phyloP scores from a whole-genome alignment of 768 basidiomycete genomes.

The Calocybe gangraenosa region DNA sequence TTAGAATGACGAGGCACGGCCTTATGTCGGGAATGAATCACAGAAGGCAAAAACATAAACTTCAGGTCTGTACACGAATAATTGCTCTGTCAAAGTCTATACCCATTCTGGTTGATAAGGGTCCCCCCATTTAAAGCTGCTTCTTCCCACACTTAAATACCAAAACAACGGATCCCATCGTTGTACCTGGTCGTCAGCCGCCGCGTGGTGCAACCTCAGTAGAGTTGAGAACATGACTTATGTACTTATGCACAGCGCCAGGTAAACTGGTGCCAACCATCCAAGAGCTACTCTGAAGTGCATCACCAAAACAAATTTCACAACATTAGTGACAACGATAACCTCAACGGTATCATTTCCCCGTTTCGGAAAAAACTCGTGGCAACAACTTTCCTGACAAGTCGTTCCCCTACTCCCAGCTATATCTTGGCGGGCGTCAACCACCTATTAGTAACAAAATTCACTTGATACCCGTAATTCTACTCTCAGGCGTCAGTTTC shows the following conservation, averaged over 20 bases:
- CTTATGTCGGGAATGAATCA: constrained; percentile 19
- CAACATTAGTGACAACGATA: too few species aligned
- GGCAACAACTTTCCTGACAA: neutral
- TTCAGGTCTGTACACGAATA: constrained; percentile 10
- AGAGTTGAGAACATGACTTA: too few species aligned
- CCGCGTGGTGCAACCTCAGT: too few species aligned
- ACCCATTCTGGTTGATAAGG: constrained; percentile 17
- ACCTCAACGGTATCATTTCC: neutral
- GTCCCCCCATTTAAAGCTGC: constrained; percentile 6
- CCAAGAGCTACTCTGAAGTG: too few species aligned
- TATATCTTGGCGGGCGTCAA: too few species aligned
- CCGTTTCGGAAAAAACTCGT: constrained; percentile 5
- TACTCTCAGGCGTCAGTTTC: too few species aligned
- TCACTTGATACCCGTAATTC: too few species aligned
- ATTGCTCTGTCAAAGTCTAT: constrained; percentile 18
- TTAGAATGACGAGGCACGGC: constrained; percentile 11
- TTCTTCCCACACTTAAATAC: constrained; percentile 26
- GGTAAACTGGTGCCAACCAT: too few species aligned
- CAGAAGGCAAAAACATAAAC: constrained; percentile 17
- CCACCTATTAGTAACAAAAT: too few species aligned
- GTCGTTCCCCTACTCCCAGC: too few species aligned
- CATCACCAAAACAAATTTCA: too few species aligned
- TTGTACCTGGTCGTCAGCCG: constrained; percentile 28
- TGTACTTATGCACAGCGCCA: too few species aligned
- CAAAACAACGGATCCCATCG: constrained; percentile 17